Conservation (phyloP, 2,329 filamentous ascomycete genomes). For the Epichloe gansuensis region DNA sequence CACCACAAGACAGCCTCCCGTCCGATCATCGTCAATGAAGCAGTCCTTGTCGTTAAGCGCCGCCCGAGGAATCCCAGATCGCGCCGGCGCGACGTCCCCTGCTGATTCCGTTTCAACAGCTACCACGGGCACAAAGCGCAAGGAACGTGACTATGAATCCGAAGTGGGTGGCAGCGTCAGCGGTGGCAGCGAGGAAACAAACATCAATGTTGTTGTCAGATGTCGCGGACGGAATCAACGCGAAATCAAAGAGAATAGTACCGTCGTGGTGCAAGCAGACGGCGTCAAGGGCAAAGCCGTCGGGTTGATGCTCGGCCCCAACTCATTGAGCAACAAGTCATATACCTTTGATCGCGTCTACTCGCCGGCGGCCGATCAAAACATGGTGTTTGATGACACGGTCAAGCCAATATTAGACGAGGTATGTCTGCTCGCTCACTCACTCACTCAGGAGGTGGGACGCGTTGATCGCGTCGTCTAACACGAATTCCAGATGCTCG, state of each 20-base stretch:
- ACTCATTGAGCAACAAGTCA: conserved; percentile 84
- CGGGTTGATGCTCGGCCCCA: conserved; percentile 83
- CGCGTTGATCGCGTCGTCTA: background rate
- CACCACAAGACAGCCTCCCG: background rate
- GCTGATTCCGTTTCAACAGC: conserved; percentile 47
- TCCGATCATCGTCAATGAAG: conserved; percentile 3
- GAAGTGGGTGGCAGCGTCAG: conserved; percentile 23
- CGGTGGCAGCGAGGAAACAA: conserved; percentile 60
- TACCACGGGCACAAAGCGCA: conserved; percentile 59
- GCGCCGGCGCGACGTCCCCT: conserved; percentile 32
- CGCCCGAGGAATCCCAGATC: conserved; percentile 3
- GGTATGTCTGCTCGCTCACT: conserved; percentile 35
- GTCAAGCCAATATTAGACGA: conserved; percentile 88
- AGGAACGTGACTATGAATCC: conserved; percentile 70
- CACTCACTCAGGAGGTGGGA: background rate
- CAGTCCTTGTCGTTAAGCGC: conserved; percentile 1
- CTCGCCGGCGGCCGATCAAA: conserved; percentile 85
- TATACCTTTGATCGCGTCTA: conserved; percentile 98
- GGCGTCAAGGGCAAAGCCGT: conserved; percentile 77
- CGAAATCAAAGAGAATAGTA: conserved; percentile 88
- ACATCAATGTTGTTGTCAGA: conserved; percentile 93
- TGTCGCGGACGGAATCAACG: conserved; percentile 87
- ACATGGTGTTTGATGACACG: conserved; percentile 89
- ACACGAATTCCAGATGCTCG: conserved; percentile 57
- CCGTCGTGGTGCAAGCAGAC: conserved; percentile 78